These are phyloP conservation scores for Kuraishia hungarica DNA, from an alignment of 805 yeast species.

Conservation along the genomic window DNA sequence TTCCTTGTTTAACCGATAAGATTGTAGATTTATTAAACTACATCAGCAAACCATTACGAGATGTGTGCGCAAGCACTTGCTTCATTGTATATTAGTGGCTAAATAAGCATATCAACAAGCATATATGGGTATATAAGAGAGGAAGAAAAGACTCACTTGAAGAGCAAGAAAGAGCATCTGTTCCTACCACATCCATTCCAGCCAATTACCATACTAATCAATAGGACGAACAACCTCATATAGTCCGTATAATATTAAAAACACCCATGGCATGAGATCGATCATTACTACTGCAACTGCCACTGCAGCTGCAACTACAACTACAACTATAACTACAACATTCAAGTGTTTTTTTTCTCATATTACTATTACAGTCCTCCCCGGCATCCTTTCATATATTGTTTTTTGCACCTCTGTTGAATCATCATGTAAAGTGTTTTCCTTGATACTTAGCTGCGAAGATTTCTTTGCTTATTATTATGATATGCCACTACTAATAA, in stretches of 20 bases:
- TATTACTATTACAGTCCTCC: not conserved
- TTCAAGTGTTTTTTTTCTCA: not conserved
- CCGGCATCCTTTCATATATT: not conserved
- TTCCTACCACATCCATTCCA: too few species aligned
- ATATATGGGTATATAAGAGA: too few species aligned
- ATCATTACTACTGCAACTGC: not conserved
- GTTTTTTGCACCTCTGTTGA: not conserved
- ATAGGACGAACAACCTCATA: too few species aligned
- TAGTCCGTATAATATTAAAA: too few species aligned
- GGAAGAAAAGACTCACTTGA: too few species aligned
- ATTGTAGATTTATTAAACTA: not conserved
- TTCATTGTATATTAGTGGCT: not conserved
- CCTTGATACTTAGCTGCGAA: too few species aligned
- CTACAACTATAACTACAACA: not conserved
- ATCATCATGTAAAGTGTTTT: not conserved
- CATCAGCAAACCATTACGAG: not conserved
- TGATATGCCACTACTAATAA: not conserved
- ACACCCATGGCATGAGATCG: not conserved
- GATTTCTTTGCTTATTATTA: too few species aligned
- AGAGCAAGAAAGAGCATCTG: too few species aligned
- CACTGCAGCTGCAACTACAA: too few species aligned
- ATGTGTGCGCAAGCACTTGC: not conserved
- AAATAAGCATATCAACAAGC: too few species aligned
- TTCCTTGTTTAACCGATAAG: too few species aligned
- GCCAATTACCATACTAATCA: too few species aligned